Evolutionary conservation across 352 stramenopile species (phyloP).

Genomic region (Globisporangium nodosum): DNA sequence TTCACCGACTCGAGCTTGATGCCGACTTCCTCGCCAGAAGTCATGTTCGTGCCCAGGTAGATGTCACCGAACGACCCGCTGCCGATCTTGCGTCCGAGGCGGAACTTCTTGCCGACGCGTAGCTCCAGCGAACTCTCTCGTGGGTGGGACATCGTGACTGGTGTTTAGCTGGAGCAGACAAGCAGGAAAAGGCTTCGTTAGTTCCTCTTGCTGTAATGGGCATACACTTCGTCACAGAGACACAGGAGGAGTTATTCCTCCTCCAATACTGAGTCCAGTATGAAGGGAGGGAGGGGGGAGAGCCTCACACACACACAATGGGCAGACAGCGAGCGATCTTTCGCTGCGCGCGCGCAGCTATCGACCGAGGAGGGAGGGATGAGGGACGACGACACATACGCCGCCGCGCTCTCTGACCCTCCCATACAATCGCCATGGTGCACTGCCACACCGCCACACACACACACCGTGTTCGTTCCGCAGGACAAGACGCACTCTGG

Average conservation of each 20-base stretch:
- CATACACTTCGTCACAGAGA: too few relatives aligned
- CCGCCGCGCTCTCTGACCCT: too few relatives aligned
- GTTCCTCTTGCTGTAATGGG: too few relatives aligned
- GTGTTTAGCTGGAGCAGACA: constrained; percentile 4
- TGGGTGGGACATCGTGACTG: constrained; percentile 41
- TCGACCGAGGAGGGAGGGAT: background rate
- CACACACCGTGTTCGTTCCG: background rate
- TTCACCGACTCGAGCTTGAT: constrained; percentile 99
- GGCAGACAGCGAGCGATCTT: background rate
- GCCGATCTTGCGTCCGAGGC: constrained; percentile 98
- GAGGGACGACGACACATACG: too few relatives aligned
- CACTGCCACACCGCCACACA: background rate
- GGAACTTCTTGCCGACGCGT: constrained; percentile 99
- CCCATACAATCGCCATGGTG: background rate
- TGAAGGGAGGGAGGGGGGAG: background rate
- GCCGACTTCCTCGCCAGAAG: constrained; percentile 96
- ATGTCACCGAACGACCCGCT: constrained; percentile 99
- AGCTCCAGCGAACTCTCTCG: constrained; percentile 92
- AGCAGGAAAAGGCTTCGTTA: background rate
- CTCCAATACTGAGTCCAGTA: background rate
- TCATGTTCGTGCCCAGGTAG: constrained; percentile 99
- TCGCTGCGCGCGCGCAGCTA: background rate
- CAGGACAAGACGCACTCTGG: background rate
- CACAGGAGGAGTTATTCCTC: background rate
- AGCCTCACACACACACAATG: background rate